phyloP scores from a whole-genome alignment of 768 basidiomycete genomes.

The Agaricus sinodeliciosus region DNA sequence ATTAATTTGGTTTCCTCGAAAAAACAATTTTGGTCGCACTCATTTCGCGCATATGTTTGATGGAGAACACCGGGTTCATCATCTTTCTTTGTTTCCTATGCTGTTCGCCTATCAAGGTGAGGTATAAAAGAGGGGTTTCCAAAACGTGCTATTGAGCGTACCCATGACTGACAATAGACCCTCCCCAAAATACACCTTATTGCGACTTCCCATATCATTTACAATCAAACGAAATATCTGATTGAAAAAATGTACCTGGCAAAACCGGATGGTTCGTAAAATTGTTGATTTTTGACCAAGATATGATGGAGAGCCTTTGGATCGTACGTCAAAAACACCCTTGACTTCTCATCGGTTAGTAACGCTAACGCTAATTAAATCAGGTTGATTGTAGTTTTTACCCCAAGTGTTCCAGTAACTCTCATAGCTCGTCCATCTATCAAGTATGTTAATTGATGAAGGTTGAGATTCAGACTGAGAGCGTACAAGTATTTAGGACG shows the following conservation, averaged over 20 bases:
- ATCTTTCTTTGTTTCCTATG: constrained; percentile 31
- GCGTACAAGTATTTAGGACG: too few species aligned
- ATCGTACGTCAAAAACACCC: constrained; percentile 16
- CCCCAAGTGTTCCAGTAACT: too few species aligned
- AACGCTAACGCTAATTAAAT: too few species aligned
- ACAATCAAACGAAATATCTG: too few species aligned
- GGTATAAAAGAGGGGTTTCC: too few species aligned
- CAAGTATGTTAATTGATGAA: too few species aligned
- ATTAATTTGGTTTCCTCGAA: not conserved
- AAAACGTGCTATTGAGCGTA: too few species aligned
- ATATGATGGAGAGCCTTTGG: constrained; percentile 40
- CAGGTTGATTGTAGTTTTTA: too few species aligned
- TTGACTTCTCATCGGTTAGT: constrained; percentile 16
- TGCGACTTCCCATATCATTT: constrained; percentile 6
- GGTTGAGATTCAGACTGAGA: too few species aligned
- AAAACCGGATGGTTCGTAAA: constrained; percentile 10
- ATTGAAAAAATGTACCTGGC: not conserved
- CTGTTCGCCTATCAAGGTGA: not conserved
- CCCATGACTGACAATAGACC: constrained; percentile 16
- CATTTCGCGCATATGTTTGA: constrained; percentile 31
- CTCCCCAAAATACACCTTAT: constrained; percentile 19
- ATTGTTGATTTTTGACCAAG: constrained; percentile 32
- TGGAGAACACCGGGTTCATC: constrained; percentile 38
- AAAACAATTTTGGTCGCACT: constrained; percentile 10
- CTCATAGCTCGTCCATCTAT: too few species aligned